Conservation (phyloP, 2,329 filamentous ascomycete species). For the Parastagonospora avenae region DNA sequence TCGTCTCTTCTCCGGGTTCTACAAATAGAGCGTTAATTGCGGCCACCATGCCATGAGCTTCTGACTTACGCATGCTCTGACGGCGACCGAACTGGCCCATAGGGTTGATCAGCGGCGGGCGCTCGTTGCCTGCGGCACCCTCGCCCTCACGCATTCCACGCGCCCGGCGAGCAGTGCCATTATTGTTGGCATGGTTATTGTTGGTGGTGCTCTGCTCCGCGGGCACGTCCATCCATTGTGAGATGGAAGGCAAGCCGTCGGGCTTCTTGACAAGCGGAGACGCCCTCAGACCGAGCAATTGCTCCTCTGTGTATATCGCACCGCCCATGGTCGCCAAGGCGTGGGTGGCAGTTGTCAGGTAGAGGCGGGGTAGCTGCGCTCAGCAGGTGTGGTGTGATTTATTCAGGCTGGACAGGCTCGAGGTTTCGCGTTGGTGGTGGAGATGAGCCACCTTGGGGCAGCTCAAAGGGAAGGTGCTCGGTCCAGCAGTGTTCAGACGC, state of each 20-base stretch:
- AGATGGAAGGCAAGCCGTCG: conserved; percentile 75
- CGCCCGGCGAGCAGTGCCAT: conserved; percentile 29
- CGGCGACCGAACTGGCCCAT: conserved; percentile 45
- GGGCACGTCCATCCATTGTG: conserved; percentile 92
- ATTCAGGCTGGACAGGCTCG: not conserved
- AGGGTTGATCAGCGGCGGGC: conserved; percentile 39
- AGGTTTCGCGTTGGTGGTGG: not conserved
- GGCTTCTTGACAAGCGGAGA: conserved; percentile 87
- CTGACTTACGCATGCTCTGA: conserved; percentile 53
- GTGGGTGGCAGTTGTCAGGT: conserved; percentile 11
- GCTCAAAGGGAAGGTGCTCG: not conserved
- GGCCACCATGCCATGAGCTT: conserved; percentile 48
- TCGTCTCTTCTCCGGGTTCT: conserved; percentile 75
- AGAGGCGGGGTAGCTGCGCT: conserved; percentile 13
- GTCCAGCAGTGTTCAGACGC: not conserved
- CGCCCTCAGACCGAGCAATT: conserved; percentile 74
- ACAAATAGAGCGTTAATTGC: conserved; percentile 38
- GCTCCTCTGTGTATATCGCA: conserved; percentile 70
- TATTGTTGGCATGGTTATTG: conserved; percentile 31
- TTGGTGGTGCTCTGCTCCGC: conserved; percentile 27
- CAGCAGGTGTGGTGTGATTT: conserved; percentile 9
- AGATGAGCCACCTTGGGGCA: not conserved
- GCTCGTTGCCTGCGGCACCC: conserved; percentile 27
- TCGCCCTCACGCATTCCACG: conserved; percentile 36
- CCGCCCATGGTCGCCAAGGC: conserved; percentile 34